A percentile compares a stretch with the other conserved stretches of the same genome.
Conservation (phyloP, 345 rosid genomes). For the Acer saccharum region DNA sequence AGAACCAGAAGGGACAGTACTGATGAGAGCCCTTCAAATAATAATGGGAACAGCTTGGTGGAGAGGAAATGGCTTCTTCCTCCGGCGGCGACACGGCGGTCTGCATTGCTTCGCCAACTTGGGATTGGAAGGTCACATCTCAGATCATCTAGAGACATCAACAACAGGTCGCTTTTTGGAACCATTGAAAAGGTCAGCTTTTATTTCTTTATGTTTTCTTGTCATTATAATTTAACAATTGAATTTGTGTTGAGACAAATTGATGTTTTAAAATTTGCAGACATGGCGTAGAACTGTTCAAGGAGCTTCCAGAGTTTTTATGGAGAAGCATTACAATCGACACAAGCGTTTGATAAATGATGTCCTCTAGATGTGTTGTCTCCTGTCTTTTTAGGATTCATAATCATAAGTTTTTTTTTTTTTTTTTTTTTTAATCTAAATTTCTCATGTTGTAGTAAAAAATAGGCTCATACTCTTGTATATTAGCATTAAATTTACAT, state of each 20-base stretch:
- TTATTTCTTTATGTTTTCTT: no score
- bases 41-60: conserved; percentile 28
- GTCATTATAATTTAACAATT: no score
- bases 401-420: no score
- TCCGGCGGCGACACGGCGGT: conserved; percentile 43
- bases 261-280: conserved; percentile 32
- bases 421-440: no score
- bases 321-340: conserved; percentile 78
- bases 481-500: neutral
- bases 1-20: conserved; percentile 16
- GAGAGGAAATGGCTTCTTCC: conserved; percentile 75
- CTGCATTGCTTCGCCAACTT: conserved; percentile 48
- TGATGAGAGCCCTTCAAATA: conserved; percentile 29
- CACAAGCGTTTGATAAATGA: conserved; percentile 81
- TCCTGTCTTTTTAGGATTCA: neutral
- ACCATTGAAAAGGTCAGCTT: conserved; percentile 59
- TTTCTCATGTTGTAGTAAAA: neutral
- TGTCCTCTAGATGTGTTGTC: conserved; percentile 23
- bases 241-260: no score
- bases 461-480: neutral
- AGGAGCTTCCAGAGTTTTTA: conserved; percentile 73
- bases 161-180: conserved; percentile 58
- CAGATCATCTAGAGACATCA: conserved; percentile 36
- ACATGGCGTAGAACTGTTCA: conserved; percentile 88
- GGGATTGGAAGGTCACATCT: conserved; percentile 55